Base-by-base conservation (phyloP, 2,329 filamentous ascomycete species). In the Fusarium cicatricum region DNA sequence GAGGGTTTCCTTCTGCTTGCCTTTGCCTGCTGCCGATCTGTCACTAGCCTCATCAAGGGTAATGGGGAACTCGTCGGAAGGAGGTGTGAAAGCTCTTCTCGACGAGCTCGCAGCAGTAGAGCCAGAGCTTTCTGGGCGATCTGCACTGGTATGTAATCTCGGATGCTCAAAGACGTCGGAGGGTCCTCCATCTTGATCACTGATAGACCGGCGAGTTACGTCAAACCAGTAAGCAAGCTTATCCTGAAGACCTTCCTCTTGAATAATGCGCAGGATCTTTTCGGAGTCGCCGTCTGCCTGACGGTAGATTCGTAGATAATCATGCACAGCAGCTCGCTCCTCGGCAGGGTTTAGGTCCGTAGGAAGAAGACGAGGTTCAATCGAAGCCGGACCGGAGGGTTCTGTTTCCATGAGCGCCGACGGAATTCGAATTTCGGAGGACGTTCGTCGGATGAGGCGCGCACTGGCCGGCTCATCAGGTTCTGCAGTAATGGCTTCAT, bases 161-260 rank as follows among this genome's bases (percentile, higher is more conserved):
- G 50, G 15, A n/a, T 41, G 41, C n/a, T 52, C 38, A 34, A 17
- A 37, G 29, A 43, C 26, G 4, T 48, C 43, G 21, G 51, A 33
- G 14, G 32, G 21, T 11, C 10, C 31, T 11, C 38, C 45, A 6
- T 64, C 57, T 29, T 60, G 52, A 11, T 56, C 55, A 9, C 43
- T 50, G 37, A 67, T 58, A 71, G 67, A 66, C 36, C 64, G 64
- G 5, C 65, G 77, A 57, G 86, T 84, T 19, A 84, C 75, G 28
- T 80, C 77, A 11, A 88, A 79, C 78, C 86, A 85, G 70, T 85
- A 85, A 11, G 78, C 76, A 29, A 90, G 78, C 43, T 83, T 81
- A 11, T 85, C 82, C 50, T 83, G 78, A 2, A 85, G 78, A 5
- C 82, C 80, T 63, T 89, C 86, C 32, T 85, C 80, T 33, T 82